Conservation (phyloP, 2,329 filamentous ascomycete genomes). For the Rhynchosporium graminicola region DNA sequence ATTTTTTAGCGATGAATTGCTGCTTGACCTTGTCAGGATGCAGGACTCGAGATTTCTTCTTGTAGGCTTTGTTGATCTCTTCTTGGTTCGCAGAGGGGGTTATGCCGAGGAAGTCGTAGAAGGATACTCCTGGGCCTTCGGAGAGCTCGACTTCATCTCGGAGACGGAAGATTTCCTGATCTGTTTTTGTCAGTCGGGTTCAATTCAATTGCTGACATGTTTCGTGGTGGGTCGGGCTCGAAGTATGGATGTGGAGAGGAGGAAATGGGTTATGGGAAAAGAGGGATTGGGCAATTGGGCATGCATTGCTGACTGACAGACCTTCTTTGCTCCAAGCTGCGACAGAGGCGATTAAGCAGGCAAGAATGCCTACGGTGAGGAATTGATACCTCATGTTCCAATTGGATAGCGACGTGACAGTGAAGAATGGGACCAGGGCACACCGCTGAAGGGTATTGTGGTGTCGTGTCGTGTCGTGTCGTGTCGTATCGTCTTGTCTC, state of each 20-base stretch:
- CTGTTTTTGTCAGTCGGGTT: slow-evolving; percentile 49
- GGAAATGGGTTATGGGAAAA: neutral
- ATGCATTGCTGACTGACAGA: slow-evolving; percentile 23
- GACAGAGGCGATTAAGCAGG: slow-evolving; percentile 36
- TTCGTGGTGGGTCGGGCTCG: slow-evolving; percentile 4
- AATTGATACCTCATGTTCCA: slow-evolving; percentile 40
- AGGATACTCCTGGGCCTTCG: slow-evolving; percentile 79
- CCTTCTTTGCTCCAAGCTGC: slow-evolving; percentile 45
- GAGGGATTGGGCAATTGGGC: neutral
- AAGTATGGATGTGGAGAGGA: neutral
- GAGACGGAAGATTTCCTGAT: slow-evolving; percentile 97
- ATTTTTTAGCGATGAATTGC: slow-evolving; percentile 69
- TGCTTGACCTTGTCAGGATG: slow-evolving; percentile 97
- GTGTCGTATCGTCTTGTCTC: neutral
- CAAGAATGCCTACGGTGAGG: slow-evolving; percentile 37
- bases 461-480: neutral
- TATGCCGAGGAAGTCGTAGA: slow-evolving; percentile 92
- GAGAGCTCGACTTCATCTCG: slow-evolving; percentile 78
- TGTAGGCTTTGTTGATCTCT: slow-evolving; percentile 91
- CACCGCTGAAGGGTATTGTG: slow-evolving; percentile 31
- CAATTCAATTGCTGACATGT: slow-evolving; percentile 31
- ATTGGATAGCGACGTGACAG: slow-evolving; percentile 20
- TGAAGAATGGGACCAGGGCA: slow-evolving; percentile 13
- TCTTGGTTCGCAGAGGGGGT: slow-evolving; percentile 73
- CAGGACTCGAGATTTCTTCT: slow-evolving; percentile 77